Base-by-base conservation (phyloP, 225 moss, liverwort and hornwort species). In the Lunularia cruciata region DNA sequence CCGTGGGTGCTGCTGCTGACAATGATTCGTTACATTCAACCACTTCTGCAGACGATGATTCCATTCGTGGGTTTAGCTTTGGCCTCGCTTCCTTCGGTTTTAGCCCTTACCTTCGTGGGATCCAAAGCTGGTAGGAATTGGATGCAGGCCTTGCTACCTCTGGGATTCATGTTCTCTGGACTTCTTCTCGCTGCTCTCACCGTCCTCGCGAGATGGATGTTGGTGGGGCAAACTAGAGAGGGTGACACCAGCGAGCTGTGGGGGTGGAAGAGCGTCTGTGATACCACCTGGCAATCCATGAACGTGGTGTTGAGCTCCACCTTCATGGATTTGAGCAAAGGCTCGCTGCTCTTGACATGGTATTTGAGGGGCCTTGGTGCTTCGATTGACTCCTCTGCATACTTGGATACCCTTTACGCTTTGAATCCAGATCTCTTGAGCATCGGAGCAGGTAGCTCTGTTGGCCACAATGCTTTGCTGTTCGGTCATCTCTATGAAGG, bases 381-480 rank as follows among this genome's bases (percentile, higher is more conserved):
- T 23, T 46, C 52, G 31, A 57, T 64, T 32, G 52, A 46, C 33
- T 32, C 42, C 4, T 36, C 28, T 2, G 63, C 54, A 23, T 76
- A 65, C 63, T 36, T 76, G 12, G 70, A 76, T 47, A 65, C 70
- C 12, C n/a, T 51, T 22, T 38, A 48, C 14, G 31, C 49, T 27
- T 5, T 75, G 8, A 75, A 75, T 48, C 74, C 74, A 19, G 74
- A 75, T 23, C 48, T 67, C n/a, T 38, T 71, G 58, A 71, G 43
- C 8, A 33, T 71, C 16, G 60, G 57, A 59, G 52, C 25, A 7
- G 52, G 52, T 25, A 28, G 4, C 15, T 9, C 54, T 5, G 54
- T 54, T 10, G 52, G 52, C 8, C 52, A 25, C 23, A 52, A 52
- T 10, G 52, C 52, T 22, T 12, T 52, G 52, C 5, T 52, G 25